phyloP scores from a whole-genome alignment of 352 stramenopile genomes.

The Plasmopara muralis region DNA sequence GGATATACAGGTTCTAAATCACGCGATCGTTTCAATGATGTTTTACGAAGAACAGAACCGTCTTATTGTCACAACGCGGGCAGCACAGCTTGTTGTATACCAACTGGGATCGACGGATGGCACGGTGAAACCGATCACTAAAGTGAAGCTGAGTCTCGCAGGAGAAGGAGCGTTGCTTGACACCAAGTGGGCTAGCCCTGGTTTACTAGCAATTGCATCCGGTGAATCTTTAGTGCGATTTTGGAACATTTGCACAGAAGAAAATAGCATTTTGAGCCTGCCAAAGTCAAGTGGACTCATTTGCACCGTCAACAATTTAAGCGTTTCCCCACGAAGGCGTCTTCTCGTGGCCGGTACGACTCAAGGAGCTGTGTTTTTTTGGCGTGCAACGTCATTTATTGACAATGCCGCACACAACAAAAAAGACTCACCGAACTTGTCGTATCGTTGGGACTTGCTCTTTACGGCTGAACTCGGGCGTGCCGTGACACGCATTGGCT shows the following conservation, averaged over 20 bases:
- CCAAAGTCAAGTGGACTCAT: constrained; percentile 34
- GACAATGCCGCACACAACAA: constrained; percentile 10
- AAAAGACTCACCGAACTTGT: constrained; percentile 13
- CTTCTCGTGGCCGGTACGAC: constrained; percentile 84
- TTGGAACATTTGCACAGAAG: constrained; percentile 87
- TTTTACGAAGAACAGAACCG: constrained; percentile 77
- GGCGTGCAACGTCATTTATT: constrained; percentile 64
- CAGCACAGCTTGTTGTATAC: constrained; percentile 85
- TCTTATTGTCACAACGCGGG: constrained; percentile 88
- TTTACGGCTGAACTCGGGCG: constrained; percentile 49
- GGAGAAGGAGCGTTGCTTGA: constrained; percentile 77
- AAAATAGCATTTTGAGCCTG: constrained; percentile 89
- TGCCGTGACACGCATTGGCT: constrained; percentile 52
- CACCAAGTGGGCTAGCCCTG: constrained; percentile 84
- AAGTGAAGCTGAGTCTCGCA: constrained; percentile 86
- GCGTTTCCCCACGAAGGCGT: constrained; percentile 85
- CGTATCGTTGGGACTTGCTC: constrained; percentile 65
- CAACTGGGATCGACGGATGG: constrained; percentile 76
- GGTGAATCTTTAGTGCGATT: constrained; percentile 87
- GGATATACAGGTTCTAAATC: constrained; percentile 81
- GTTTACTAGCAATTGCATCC: constrained; percentile 86
- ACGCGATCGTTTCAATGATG: constrained; percentile 87
- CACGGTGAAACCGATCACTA: constrained; percentile 76
- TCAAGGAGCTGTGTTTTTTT: constrained; percentile 85
- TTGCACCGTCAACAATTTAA: constrained; percentile 79